Conservation (phyloP, 805 yeast species). For the Barnettozyma pratensis region DNA sequence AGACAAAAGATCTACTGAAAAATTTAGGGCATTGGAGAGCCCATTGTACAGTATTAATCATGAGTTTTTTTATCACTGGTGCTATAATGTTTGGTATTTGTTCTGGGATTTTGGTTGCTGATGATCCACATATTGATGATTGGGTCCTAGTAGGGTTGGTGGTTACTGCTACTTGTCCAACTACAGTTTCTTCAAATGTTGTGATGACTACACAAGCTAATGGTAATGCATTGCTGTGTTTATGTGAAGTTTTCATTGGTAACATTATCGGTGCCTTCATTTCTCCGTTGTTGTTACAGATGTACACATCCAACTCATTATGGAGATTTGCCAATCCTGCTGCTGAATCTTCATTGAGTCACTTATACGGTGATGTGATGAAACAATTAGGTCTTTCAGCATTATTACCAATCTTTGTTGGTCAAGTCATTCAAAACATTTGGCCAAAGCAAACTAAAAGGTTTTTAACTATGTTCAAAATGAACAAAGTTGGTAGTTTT, state of each 20-base stretch:
- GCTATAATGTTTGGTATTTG: conserved; percentile 70
- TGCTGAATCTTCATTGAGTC: conserved; percentile 42
- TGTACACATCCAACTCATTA: conserved; percentile 48
- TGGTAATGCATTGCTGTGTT: conserved; percentile 73
- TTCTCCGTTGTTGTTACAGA: conserved; percentile 78
- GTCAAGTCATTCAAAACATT: conserved; percentile 72
- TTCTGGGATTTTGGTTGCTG: conserved; percentile 55
- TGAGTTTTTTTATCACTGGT: conserved; percentile 69
- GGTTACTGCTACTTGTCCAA: conserved; percentile 83
- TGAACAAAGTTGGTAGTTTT: conserved; percentile 72
- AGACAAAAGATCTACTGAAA: conserved; percentile 51
- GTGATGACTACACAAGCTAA: conserved; percentile 86
- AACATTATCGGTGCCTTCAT: conserved; percentile 81
- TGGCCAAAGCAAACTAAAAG: conserved; percentile 62
- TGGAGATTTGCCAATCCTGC: conserved; percentile 86
- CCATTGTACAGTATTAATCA: conserved; percentile 60
- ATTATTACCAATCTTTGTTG: conserved; percentile 83
- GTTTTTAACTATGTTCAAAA: conserved; percentile 49
- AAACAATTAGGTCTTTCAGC: conserved; percentile 82
- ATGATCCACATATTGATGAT: conserved; percentile 53
- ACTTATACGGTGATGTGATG: conserved; percentile 72
- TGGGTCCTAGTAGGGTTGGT: conserved; percentile 81
- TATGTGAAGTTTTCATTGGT: conserved; percentile 83
- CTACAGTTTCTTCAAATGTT: conserved; percentile 88
- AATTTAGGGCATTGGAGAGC: conserved; percentile 79